A percentile compares a stretch with the other conserved stretches of the same genome.
These are phyloP conservation scores for Fusarium sacchari DNA, from an alignment of 2,329 filamentous ascomycete species.

Conservation along the genomic window DNA sequence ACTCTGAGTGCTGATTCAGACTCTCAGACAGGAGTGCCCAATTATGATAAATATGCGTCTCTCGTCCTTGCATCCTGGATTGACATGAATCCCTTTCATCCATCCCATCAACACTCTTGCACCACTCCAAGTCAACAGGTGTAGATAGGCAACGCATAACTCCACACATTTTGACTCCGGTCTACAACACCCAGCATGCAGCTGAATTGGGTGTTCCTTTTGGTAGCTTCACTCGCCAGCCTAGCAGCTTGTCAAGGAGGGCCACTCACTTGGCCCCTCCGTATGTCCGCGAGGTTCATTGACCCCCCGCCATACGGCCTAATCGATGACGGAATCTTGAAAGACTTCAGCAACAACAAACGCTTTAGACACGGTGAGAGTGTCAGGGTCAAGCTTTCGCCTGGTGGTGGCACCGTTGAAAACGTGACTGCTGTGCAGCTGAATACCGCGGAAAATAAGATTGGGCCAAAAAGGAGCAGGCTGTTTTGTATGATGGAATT, in stretches of 20 bases:
- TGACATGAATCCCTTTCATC: rapidly evolving
- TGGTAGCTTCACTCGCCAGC: not conserved
- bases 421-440: not conserved
- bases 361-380: not conserved
- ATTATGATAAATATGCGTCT: not conserved
- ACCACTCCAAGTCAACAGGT: no score
- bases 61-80: not conserved
- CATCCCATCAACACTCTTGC: not conserved
- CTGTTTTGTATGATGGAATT: not conserved
- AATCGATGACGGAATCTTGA: rapidly evolving
- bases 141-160: rapidly evolving
- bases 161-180: not conserved
- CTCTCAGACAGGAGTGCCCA: no score
- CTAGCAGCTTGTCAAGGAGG: not conserved
- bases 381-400: not conserved
- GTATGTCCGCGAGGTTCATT: not conserved
- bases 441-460: not conserved
- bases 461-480: no score
- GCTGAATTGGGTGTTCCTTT: not conserved
- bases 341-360: not conserved
- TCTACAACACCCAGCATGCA: not conserved
- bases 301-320: not conserved
- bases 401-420: rapidly evolving
- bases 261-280: no score
- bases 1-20: no score